Conservation (phyloP, 768 basidiomycete species). For the Rickenella mellea region DNA sequence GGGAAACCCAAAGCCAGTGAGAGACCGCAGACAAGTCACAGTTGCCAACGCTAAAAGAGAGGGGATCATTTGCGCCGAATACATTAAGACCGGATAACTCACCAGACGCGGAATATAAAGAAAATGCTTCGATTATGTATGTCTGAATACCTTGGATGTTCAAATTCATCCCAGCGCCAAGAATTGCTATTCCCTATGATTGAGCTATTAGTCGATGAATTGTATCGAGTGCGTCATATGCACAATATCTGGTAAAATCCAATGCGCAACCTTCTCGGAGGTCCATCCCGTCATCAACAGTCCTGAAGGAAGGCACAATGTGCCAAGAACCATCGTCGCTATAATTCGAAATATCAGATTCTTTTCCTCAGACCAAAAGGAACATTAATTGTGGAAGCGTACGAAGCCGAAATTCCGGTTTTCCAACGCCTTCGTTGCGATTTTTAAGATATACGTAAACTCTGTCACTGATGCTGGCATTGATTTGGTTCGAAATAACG, state of each 20-base stretch:
- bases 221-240: conserved; percentile 4
- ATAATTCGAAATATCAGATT: conserved; percentile 11
- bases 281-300: conserved; percentile 29
- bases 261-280: conserved; percentile 18
- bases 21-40: conserved; percentile 19
- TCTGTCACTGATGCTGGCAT: conserved; percentile 14
- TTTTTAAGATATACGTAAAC: conserved; percentile 9
- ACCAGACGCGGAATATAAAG: conserved; percentile 7
- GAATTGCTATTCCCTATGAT: conserved; percentile 14
- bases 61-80: neutral
- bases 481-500: conserved; percentile 10
- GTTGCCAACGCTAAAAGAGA: conserved; percentile 25
- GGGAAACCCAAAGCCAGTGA: conserved; percentile 25
- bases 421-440: neutral
- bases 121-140: conserved; percentile 17
- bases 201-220: conserved; percentile 4
- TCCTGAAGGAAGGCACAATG: conserved; percentile 22
- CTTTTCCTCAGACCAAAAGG: neutral
- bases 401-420: conserved; percentile 3
- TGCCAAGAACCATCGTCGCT: conserved; percentile 13
- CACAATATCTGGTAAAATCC: conserved; percentile 22
- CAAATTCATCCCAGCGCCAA: conserved; percentile 14
- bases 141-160: conserved; percentile 18
- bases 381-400: neutral
- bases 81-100: neutral